Base-by-base conservation (phyloP, 352 stramenopile genomes). In the Globisporangium acanthophoron region DNA sequence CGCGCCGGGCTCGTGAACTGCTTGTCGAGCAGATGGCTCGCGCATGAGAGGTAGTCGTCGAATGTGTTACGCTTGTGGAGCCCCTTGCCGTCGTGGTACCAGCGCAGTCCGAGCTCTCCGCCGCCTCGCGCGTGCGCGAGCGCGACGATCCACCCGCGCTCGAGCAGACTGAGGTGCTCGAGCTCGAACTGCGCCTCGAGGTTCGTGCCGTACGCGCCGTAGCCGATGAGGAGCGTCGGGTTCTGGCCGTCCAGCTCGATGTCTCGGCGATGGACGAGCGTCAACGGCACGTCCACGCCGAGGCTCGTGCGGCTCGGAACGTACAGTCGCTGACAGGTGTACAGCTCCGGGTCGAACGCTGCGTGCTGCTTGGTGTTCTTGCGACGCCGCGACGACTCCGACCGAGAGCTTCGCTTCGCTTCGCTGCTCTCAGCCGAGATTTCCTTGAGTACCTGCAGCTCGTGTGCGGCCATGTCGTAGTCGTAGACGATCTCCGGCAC, bases 61-160 rank as follows among this genome's bases (percentile, higher is more conserved):
- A 97, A 96, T 29, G 83, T 87, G 57, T 96, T 86, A 29, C 82
- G 73, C 62, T 97, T 97, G 31, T 77, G 51, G 44, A 93, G 61
- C 8, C 73, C 67, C 39, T 88, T 89, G 13, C 89, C 91, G 41
- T 76, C 67, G n/a, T 87, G 67, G 52, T 97, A 96, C 91, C 91
- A 97, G 35, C 64, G 64, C 55, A 94, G 74, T 2, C 91, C 91
- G 3, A 92, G 73, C 52, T 97, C 91, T 0, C 84, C 85, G 4
- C 91, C 91, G n/a, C 91, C 91, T 47, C 91, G 87, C 5, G 94
- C 74, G 52, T 97, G 90, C 11, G 90, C 91, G 50, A 92, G 88
- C 8, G 90, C 90, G 55, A 97, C 69, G 7, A 96, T 73, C 89
- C 90, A 97, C 0, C 85, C 85, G 20, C 87, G 85, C 52, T 92